Evolutionary conservation across 73 alveolate genomes (phyloP), one percentile per base, ranked within the genome.

Genomic region (Stentor roeselii): DNA sequence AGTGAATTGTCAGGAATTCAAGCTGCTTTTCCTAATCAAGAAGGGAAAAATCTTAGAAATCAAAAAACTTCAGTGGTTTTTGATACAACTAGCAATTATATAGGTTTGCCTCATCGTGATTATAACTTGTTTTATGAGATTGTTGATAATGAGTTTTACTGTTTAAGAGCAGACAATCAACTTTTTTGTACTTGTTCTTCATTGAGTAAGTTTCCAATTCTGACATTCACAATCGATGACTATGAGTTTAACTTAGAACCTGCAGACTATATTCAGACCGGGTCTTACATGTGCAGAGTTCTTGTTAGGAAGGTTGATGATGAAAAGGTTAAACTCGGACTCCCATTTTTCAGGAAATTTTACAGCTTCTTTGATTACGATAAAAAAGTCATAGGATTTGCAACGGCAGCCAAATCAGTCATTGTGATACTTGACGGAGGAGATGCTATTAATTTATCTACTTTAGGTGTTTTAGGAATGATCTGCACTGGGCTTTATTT

Each of bases 281-380:
- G n/a, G n/a, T n/a, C n/a, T n/a, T n/a, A n/a, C n/a, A n/a, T n/a
- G n/a, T n/a, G n/a, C n/a, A n/a, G n/a, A n/a, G n/a, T n/a, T n/a
- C n/a, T n/a, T n/a, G n/a, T n/a, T n/a, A n/a, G n/a, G n/a, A n/a
- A n/a, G n/a, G n/a, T n/a, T n/a, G n/a, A n/a, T n/a, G n/a, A n/a
- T n/a, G 36, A 41, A 88, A 78, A 85, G 90, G 59, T 91, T 82
- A 93, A 90, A 76, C 90, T 93, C 76, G 98, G 98, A 82, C 96
- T 86, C 78, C 87, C 84, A 84, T 90, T 93, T 92, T 78, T 93
- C 91, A 90, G 96, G 77, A 88, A 84, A 78, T 87, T 74, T 91
- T 88, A 87, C 87, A 42, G 94, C 27, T 86, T 60, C 92, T 93
- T 67, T 32, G 80, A 67, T 2, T 21, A 27, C 42, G 80, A 21